These are phyloP conservation scores for Umbilicus rupestris DNA, from an alignment of 164 flowering plant genomes.

Conservation along the genomic window DNA sequence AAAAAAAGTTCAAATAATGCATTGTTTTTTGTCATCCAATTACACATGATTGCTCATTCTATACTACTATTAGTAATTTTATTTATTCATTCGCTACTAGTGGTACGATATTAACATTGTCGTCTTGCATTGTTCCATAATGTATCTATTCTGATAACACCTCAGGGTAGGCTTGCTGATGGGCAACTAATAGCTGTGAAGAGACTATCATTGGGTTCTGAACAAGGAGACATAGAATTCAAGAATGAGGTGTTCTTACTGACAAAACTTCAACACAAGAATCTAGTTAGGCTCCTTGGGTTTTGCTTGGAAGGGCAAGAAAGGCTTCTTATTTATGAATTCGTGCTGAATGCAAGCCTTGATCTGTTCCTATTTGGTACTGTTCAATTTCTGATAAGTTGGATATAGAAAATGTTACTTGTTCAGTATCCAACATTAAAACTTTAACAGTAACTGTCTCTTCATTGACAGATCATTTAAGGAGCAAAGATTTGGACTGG, in stretches of 20 bases:
- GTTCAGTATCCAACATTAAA: no score
- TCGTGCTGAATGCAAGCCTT: conserved; percentile 31
- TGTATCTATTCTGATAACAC: neutral
- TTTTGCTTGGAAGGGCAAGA: conserved; percentile 25
- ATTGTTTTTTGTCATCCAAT: no score
- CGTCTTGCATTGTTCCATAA: neutral
- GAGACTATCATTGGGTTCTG: conserved; percentile 16
- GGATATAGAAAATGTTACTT: no score
- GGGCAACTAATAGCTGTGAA: conserved; percentile 21
- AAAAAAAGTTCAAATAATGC: no score
- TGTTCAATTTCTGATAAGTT: no score
- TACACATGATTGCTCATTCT: no score
- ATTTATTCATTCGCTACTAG: neutral
- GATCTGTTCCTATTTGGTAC: conserved; percentile 33
- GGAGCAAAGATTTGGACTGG: conserved; percentile 21
- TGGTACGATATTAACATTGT: neutral
- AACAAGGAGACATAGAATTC: conserved; percentile 17
- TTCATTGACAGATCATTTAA: conserved; percentile 23
- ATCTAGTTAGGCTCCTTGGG: conserved; percentile 25
- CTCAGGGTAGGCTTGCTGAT: conserved; percentile 19
- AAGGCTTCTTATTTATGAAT: conserved; percentile 26
- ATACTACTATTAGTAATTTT: no score
- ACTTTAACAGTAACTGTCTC: no score
- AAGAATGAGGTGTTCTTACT: conserved; percentile 20
- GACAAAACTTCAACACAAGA: conserved; percentile 29